Conservation (phyloP, 1,139 yeast genomes). For the Yamadazyma atlantica region DNA sequence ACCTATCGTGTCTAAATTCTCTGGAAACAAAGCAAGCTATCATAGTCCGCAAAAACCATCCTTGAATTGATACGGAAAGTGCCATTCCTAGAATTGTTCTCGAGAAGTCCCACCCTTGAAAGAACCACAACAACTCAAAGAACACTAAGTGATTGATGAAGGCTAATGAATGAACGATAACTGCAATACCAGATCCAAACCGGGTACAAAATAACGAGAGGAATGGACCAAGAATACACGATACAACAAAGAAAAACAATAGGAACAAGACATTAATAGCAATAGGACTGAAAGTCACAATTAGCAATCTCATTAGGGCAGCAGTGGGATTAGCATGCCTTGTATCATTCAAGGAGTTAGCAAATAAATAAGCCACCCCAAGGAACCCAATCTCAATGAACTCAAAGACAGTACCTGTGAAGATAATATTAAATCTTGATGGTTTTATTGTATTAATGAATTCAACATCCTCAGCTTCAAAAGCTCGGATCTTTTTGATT, state of each 20-base stretch:
- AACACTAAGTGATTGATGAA: slow-evolving; percentile 41
- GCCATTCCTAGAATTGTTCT: slow-evolving; percentile 50
- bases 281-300: slow-evolving; percentile 51
- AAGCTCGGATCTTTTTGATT: slow-evolving; percentile 27
- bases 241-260: slow-evolving; percentile 37
- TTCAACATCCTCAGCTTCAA: slow-evolving; percentile 21
- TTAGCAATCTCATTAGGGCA: slow-evolving; percentile 36
- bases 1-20: slow-evolving; percentile 50
- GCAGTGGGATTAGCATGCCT: slow-evolving; percentile 27
- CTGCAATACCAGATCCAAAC: slow-evolving; percentile 47
- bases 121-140: slow-evolving; percentile 51
- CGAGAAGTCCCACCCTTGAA: slow-evolving; percentile 54
- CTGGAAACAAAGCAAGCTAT: slow-evolving; percentile 43
- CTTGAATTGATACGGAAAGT: slow-evolving; percentile 41
- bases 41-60: slow-evolving; percentile 40
- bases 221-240: slow-evolving; percentile 49
- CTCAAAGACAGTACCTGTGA: slow-evolving; percentile 31
- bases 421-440: slow-evolving; percentile 33
- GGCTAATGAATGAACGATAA: slow-evolving; percentile 42
- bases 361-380: slow-evolving; percentile 41
- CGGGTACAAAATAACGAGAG: slow-evolving; percentile 30
- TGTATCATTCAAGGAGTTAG: slow-evolving; percentile 44
- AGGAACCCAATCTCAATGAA: slow-evolving; percentile 27
- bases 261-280: slow-evolving; percentile 40
- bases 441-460: slow-evolving; percentile 38